A percentile compares a stretch with the other conserved stretches of the same genome.
phyloP scores from a whole-genome alignment of 2,329 filamentous ascomycete genomes.

The Emergomyces orientalis region DNA sequence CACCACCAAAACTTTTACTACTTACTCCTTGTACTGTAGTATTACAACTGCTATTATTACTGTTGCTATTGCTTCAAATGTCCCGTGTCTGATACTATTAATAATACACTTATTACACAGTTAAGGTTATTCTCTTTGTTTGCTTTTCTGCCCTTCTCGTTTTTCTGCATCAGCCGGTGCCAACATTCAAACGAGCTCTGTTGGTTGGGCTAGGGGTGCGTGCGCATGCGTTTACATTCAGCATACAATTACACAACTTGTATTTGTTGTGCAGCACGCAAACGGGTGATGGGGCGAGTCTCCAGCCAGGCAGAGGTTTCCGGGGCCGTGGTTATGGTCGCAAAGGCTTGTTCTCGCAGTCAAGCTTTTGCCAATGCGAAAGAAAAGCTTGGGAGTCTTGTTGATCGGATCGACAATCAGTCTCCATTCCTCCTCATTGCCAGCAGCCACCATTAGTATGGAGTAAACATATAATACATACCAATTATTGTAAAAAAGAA shows the following conservation, averaged over 20 bases:
- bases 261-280: background rate
- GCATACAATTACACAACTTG: background rate
- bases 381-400: conserved; percentile 9
- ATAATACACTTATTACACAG: too few relatives aligned
- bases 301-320: background rate
- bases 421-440: background rate
- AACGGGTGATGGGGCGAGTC: background rate
- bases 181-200: background rate
- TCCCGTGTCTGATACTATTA: too few relatives aligned
- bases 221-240: background rate
- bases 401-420: conserved; percentile 6
- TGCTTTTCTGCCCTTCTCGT: background rate
- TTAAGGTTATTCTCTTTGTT: background rate
- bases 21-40: too few relatives aligned
- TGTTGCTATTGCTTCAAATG: too few relatives aligned
- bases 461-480: too few relatives aligned
- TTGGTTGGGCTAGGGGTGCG: background rate
- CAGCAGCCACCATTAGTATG: background rate
- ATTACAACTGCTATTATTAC: too few relatives aligned
- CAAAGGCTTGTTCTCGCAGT: background rate
- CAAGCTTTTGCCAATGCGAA: conserved; percentile 10
- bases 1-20: too few relatives aligned
- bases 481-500: background rate
- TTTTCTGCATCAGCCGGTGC: background rate
- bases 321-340: conserved; percentile 4